phyloP scores from a whole-genome alignment of 2,329 filamentous ascomycete genomes.

The Bipolaris gigantea region DNA sequence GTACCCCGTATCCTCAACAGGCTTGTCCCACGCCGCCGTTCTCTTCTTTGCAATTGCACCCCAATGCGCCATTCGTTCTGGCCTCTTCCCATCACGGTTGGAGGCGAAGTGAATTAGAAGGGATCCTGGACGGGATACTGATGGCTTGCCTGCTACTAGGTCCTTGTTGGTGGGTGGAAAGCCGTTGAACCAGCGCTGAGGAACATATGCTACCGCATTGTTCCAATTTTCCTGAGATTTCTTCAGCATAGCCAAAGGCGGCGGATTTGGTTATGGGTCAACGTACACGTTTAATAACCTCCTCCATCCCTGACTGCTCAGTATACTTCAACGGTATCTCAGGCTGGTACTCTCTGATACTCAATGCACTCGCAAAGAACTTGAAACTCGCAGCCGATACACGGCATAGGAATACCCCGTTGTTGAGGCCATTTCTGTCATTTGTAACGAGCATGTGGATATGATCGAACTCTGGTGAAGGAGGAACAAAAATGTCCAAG shows the following conservation, averaged over 20 bases:
- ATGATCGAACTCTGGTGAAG: not conserved
- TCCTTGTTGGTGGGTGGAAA: not conserved
- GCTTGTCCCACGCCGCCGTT: not conserved
- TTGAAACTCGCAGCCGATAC: constrained; percentile 45
- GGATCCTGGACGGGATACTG: not conserved
- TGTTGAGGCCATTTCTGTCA: constrained; percentile 49
- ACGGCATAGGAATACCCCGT: constrained; percentile 43
- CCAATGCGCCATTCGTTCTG: constrained; percentile 8
- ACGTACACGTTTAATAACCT: not conserved
- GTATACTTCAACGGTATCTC: constrained; percentile 7
- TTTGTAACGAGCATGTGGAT: constrained; percentile 41
- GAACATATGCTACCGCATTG: not conserved
- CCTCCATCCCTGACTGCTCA: constrained; percentile 8
- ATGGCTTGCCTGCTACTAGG: not conserved
- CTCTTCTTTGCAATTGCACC: not conserved
- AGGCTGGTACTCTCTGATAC: constrained; percentile 1
- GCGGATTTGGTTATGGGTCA: not conserved
- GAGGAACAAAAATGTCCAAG: constrained; percentile 4
- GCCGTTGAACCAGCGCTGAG: constrained; percentile 9
- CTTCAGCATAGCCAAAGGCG: not conserved
- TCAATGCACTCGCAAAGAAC: constrained; percentile 41
- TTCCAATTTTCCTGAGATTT: not conserved
- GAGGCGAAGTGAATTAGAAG: constrained; percentile 7
- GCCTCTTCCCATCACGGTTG: constrained; percentile 8
- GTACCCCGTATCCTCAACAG: constrained; percentile 1